Conservation (phyloP, 768 basidiomycete genomes). For the Crucibulum laeve region DNA sequence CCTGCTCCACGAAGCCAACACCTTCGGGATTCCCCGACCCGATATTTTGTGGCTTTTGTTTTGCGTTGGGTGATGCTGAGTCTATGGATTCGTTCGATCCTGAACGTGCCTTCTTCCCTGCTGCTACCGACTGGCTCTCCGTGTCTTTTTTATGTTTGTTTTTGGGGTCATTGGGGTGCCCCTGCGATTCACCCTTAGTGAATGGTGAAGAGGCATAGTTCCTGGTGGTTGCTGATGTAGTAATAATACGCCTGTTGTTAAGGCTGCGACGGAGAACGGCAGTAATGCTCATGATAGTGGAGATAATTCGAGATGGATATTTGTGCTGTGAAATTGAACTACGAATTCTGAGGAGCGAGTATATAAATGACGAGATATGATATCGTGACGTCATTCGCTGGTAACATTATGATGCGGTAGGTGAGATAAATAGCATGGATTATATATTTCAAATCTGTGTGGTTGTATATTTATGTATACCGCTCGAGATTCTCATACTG, state of each 20-base stretch:
- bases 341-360: neutral
- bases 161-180: neutral
- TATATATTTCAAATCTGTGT: no score
- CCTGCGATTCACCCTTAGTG: neutral
- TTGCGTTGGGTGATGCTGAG: neutral
- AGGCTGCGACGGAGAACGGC: neutral
- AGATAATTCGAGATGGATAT: neutral
- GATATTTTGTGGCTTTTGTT: conserved; percentile 1
- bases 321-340: neutral
- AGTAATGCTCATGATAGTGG: neutral
- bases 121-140: neutral
- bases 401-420: neutral
- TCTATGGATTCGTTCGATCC: neutral
- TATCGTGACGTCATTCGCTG: neutral
- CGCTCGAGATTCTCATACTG: no score
- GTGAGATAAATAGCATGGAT: no score
- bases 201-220: neutral
- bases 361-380: neutral
- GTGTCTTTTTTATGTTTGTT: conserved; percentile 1
- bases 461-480: no score
- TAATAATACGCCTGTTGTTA: neutral
- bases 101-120: neutral
- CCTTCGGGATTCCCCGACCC: conserved; percentile 2
- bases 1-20: conserved; percentile 2
- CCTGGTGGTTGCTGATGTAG: neutral